Evolutionary conservation across 352 stramenopile species (phyloP).

Genomic region (Paralagenidium karlingii): DNA sequence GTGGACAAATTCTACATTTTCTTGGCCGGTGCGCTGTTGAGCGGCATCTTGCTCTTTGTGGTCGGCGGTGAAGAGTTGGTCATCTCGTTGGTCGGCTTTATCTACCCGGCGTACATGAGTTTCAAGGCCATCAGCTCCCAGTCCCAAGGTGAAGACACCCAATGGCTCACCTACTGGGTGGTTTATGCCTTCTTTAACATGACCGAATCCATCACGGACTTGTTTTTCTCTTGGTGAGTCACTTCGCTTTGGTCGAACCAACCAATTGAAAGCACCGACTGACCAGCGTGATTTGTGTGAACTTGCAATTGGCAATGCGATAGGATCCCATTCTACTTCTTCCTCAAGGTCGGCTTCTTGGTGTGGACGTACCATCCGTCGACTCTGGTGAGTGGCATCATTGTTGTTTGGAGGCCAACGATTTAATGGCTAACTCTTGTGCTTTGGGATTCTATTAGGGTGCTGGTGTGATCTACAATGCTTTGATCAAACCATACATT

Average conservation of each 20-base stretch:
- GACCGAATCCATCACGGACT: conserved; percentile 81
- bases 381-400: conserved; percentile 22
- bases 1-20: conserved; percentile 86
- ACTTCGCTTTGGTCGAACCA: neutral
- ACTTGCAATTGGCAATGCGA: neutral
- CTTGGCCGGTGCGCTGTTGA: conserved; percentile 20
- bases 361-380: conserved; percentile 76
- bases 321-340: conserved; percentile 81
- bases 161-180: conserved; percentile 89
- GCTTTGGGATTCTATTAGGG: conserved; percentile 14
- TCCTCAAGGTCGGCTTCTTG: conserved; percentile 79
- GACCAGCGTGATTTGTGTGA: neutral
- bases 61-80: conserved; percentile 65
- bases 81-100: conserved; percentile 73
- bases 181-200: conserved; percentile 96
- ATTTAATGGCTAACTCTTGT: neutral
- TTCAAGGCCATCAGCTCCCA: conserved; percentile 82
- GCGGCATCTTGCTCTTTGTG: conserved; percentile 62
- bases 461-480: conserved; percentile 75
- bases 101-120: conserved; percentile 82
- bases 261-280: no score
- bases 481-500: conserved; percentile 76
- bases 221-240: conserved; percentile 59
- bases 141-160: conserved; percentile 60
- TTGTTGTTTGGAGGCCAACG: conserved; percentile 1